Conservation (phyloP, 768 basidiomycete genomes). For the Lepiota subincarnata region DNA sequence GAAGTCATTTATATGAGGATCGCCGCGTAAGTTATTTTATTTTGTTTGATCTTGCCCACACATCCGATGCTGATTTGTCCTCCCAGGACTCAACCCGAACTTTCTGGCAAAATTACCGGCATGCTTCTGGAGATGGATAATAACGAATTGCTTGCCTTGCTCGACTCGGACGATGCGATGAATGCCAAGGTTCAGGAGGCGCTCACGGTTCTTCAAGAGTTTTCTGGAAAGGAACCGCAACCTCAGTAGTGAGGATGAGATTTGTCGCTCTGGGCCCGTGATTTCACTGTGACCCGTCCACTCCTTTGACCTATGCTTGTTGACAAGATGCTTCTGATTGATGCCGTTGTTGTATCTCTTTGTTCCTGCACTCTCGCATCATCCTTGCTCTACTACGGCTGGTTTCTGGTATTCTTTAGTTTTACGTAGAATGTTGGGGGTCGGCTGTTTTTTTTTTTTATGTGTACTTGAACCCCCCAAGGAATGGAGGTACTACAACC, state of each 20-base stretch:
- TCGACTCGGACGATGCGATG: conserved; percentile 81
- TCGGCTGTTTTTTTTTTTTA: conserved; percentile 50
- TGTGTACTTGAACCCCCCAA: conserved; percentile 40
- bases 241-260: conserved; percentile 19
- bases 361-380: conserved; percentile 1
- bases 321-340: conserved; percentile 33
- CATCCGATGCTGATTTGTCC: conserved; percentile 12
- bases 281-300: conserved; percentile 43
- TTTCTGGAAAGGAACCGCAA: conserved; percentile 36
- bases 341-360: conserved; percentile 29
- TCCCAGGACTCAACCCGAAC: conserved; percentile 73
- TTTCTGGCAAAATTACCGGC: conserved; percentile 98
- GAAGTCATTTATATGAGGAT: conserved; percentile 96
- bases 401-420: conserved; percentile 24
- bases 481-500: conserved; percentile 61
- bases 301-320: conserved; percentile 37
- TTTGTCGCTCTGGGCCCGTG: conserved; percentile 26
- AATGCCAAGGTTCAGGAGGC: conserved; percentile 91
- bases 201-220: conserved; percentile 83
- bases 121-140: conserved; percentile 99
- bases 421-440: conserved; percentile 41
- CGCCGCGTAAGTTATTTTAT: conserved; percentile 50
- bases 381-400: conserved; percentile 15
- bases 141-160: conserved; percentile 81
- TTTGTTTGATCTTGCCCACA: conserved; percentile 7